Conservation (phyloP, 1,284 basidiomycete genomes). For the Moesziomyces sp. region DNA sequence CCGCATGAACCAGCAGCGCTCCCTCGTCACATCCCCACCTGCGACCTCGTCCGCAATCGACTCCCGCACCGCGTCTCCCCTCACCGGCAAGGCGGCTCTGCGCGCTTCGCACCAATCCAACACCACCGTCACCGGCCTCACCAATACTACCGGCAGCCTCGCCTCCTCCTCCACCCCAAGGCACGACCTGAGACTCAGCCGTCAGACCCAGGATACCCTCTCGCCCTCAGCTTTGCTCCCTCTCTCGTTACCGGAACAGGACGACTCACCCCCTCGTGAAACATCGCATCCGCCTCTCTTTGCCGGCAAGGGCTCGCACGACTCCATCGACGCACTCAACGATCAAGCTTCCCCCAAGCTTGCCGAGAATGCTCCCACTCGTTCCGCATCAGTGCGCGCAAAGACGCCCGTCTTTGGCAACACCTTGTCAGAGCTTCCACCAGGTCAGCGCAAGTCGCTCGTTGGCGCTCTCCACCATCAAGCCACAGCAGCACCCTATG, state of each 20-base stretch:
- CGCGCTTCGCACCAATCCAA: conserved; percentile 27
- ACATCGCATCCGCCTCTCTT: conserved; percentile 7
- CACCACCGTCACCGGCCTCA: conserved; percentile 15
- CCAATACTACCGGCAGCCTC: conserved; percentile 2
- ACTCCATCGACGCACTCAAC: conserved; percentile 15
- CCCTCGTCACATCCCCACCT: conserved; percentile 2
- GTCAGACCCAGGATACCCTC: conserved; percentile 15
- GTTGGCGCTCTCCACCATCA: conserved; percentile 16
- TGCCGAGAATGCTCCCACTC: conserved; percentile 4
- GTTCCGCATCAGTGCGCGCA: conserved; percentile 25
- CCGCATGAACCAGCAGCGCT: conserved; percentile 25
- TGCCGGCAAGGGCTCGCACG: conserved; percentile 16
- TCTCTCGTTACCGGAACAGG: conserved; percentile 1
- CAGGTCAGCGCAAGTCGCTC: conserved; percentile 17
- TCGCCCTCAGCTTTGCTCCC: conserved; percentile 13
- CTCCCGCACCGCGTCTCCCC: conserved; percentile 7
- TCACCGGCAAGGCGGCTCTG: conserved; percentile 3
- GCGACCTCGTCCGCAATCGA: too few relatives aligned
- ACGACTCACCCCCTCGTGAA: not conserved
- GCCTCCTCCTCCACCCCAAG: conserved; percentile 15
- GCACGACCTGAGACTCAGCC: conserved; percentile 19
- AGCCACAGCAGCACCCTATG: not conserved
- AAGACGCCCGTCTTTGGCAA: conserved; percentile 37
- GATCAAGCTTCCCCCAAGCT: conserved; percentile 2
- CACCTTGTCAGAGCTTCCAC: conserved; percentile 21